Percentiles rank a stretch among this genome's conserved stretches.
These are phyloP conservation scores for Pyrrhoderma noxium DNA, from an alignment of 1,284 basidiomycete species.

Conservation along the genomic window DNA sequence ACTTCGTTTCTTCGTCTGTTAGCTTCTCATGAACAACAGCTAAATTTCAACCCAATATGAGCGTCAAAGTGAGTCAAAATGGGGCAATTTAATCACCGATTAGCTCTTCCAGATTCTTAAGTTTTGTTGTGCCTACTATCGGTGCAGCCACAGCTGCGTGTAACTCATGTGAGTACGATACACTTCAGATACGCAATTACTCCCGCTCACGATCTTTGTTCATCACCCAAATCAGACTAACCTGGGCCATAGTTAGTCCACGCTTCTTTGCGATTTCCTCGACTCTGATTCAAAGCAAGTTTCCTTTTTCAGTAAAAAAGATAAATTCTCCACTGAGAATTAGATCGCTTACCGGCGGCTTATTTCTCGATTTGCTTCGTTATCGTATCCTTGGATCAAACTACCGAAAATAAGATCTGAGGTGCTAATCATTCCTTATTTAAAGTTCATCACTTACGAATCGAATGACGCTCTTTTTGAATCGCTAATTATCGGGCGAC, in stretches of 20 bases:
- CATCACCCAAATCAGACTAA: conserved; percentile 46
- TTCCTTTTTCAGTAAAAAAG: background rate
- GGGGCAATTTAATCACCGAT: conserved; percentile 29
- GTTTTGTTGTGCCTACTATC: conserved; percentile 45
- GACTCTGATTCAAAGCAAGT: conserved; percentile 23
- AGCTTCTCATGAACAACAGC: conserved; percentile 37
- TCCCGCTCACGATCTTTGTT: conserved; percentile 30
- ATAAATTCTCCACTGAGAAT: background rate
- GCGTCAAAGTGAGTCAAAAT: too few species aligned
- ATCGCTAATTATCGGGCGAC: conserved; percentile 31
- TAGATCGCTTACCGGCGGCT: background rate
- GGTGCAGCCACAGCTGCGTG: conserved; percentile 32
- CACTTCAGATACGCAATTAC: background rate
- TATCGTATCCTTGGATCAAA: too few species aligned
- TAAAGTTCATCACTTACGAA: conserved; percentile 2
- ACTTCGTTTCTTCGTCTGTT: conserved; percentile 44
- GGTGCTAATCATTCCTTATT: too few species aligned
- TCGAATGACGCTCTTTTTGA: conserved; percentile 25
- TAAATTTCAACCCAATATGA: conserved; percentile 17
- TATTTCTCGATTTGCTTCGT: conserved; percentile 10
- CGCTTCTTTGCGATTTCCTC: conserved; percentile 46
- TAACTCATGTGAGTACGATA: conserved; percentile 22
- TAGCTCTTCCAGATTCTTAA: conserved; percentile 43
- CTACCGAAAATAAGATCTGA: too few species aligned
- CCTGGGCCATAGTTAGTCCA: conserved; percentile 48